phyloP scores from a whole-genome alignment of 805 yeast genomes.

The Kluyveromyces aestuarii region DNA sequence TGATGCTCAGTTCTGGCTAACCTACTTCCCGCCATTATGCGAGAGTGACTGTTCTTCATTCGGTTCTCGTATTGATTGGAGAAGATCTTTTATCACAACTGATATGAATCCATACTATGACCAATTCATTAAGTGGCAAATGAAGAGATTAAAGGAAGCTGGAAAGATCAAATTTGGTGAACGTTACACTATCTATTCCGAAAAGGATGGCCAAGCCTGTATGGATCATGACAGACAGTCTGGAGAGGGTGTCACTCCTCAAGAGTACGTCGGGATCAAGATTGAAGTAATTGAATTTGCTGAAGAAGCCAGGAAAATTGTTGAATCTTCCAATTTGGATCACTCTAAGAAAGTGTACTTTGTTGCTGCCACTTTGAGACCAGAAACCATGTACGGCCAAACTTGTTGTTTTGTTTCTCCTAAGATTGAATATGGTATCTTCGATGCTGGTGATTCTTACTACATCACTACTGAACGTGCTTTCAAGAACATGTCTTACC shows the following conservation, averaged over 20 bases:
- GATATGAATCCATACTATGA: slow-evolving; percentile 94
- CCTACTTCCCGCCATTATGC: slow-evolving; percentile 85
- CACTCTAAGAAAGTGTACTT: slow-evolving; percentile 60
- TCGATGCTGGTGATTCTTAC: slow-evolving; percentile 69
- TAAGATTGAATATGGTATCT: slow-evolving; percentile 84
- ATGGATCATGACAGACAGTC: slow-evolving; percentile 97
- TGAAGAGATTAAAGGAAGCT: slow-evolving; percentile 71
- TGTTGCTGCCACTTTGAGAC: slow-evolving; percentile 95
- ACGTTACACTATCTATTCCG: slow-evolving; percentile 94
- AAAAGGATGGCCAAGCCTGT: slow-evolving; percentile 98
- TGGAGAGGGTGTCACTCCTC: slow-evolving; percentile 96
- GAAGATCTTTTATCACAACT: slow-evolving; percentile 92
- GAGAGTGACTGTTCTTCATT: slow-evolving; percentile 67
- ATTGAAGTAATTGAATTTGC: slow-evolving; percentile 58
- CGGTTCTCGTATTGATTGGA: slow-evolving; percentile 97
- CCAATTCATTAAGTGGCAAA: slow-evolving; percentile 93
- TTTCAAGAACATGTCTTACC: slow-evolving; percentile 94
- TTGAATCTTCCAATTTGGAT: slow-evolving; percentile 28
- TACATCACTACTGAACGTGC: slow-evolving; percentile 90
- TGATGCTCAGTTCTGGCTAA: slow-evolving; percentile 85
- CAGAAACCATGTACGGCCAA: slow-evolving; percentile 99
- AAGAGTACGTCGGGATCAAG: slow-evolving; percentile 91
- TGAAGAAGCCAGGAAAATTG: slow-evolving; percentile 33
- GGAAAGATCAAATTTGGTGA: slow-evolving; percentile 97
- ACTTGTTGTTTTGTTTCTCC: slow-evolving; percentile 97